phyloP scores from a whole-genome alignment of 1,284 basidiomycete species.

The Heterobasidion annosum region DNA sequence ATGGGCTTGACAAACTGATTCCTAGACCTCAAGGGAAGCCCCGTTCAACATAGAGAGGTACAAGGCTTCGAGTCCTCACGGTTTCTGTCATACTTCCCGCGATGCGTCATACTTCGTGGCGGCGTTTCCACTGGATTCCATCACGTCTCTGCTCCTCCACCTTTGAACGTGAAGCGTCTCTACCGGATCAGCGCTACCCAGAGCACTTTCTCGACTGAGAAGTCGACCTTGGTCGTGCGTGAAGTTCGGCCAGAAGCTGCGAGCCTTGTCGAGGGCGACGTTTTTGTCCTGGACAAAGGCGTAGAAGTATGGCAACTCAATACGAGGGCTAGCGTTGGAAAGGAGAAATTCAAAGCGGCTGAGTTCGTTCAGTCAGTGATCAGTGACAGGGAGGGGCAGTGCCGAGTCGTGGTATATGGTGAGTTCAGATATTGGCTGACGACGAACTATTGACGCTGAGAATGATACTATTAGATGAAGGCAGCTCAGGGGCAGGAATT shows the following conservation, averaged over 20 bases:
- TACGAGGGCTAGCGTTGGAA: constrained; percentile 39
- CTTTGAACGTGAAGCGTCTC: constrained; percentile 33
- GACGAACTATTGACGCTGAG: background rate
- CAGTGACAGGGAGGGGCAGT: constrained; percentile 29
- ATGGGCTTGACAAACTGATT: background rate
- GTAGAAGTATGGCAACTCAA: constrained; percentile 43
- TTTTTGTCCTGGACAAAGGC: constrained; percentile 52
- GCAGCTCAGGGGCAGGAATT: constrained; percentile 29
- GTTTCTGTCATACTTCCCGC: constrained; percentile 52
- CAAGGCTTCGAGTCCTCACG: constrained; percentile 47
- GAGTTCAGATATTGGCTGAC: constrained; percentile 5
- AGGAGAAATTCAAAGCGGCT: constrained; percentile 49
- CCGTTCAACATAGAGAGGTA: constrained; percentile 55
- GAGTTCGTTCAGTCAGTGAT: constrained; percentile 46
- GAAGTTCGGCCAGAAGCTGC: constrained; percentile 35
- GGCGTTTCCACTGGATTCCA: constrained; percentile 53
- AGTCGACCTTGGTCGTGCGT: constrained; percentile 32
- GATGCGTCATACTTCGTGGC: constrained; percentile 43
- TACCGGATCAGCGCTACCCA: constrained; percentile 31
- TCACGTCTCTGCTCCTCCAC: constrained; percentile 39
- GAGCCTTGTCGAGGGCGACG: constrained; percentile 43
- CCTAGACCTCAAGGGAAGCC: constrained; percentile 39
- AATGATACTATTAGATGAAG: constrained; percentile 32
- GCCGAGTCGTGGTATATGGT: constrained; percentile 46
- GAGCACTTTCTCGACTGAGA: constrained; percentile 5